Base-by-base conservation (phyloP, 1,284 basidiomycete genomes). In the Pyrrhoderma lamaoense region DNA sequence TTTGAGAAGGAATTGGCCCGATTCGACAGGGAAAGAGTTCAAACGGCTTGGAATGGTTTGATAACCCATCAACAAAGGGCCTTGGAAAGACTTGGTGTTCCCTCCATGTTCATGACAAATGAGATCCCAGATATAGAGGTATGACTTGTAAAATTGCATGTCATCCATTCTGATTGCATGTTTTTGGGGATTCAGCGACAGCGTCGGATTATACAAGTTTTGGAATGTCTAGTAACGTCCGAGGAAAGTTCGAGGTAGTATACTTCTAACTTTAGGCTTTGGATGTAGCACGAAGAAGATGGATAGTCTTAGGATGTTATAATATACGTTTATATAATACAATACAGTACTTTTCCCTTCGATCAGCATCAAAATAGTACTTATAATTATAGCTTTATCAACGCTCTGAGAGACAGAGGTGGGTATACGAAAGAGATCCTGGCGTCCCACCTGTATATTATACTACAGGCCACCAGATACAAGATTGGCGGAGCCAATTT, bases 11-110 rank as follows among this genome's bases (percentile, higher is more conserved):
- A 88, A 56, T 61, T 89, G 38, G 65, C 64, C 27, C 75, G 71
- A 57, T 89, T 89, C 60, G 85, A 89, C 59, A 59, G 59, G 13
- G 78, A 85, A 50, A 73, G 81, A 40, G 80, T 73, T 8, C 62
- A 88, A 5, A 70, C 77, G 7, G 82, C 84, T 8, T 89, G 87
- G 85, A 86, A 85, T 59, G 76, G 74, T 19, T 70, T 90, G n/a
- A 64, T 82, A 31, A 65, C 75, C 45, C 78, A 77, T 58, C 87
- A 90, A 63, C 87, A 90, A 66, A 61, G 67, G 0, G 65, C 74
- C 22, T 68, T 90, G 38, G 77, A 79, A 59, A 62, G 70, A 25
- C 67, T 82, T 35, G 70, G 73, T 37, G 76, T 89, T 11, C 87
- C 87, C 13, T 72, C 77, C 1, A 89, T 90, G 82, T 85, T 77